Conservation (phyloP, 2,329 filamentous ascomycete genomes). For the Aspergillus ibericus region DNA sequence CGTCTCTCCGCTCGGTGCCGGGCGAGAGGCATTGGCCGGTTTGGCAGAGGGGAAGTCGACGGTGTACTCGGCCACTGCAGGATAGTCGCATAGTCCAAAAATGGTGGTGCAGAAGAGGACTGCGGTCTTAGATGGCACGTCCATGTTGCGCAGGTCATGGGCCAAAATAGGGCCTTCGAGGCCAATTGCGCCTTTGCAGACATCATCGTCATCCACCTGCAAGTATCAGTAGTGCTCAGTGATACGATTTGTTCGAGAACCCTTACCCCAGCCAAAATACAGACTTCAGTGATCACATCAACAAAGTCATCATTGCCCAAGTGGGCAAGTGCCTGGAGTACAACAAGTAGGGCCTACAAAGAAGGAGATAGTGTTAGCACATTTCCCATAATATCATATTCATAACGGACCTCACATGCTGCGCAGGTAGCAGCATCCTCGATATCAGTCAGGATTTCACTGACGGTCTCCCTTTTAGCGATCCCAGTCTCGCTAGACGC, state of each 20-base stretch:
- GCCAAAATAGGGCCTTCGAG: conserved; percentile 57
- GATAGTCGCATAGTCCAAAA: conserved; percentile 54
- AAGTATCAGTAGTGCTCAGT: neutral
- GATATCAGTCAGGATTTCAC: conserved; percentile 28
- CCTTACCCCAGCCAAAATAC: conserved; percentile 35
- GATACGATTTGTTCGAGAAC: neutral
- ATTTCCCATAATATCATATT: neutral
- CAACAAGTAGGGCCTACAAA: conserved; percentile 34
- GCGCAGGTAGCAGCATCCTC: conserved; percentile 29
- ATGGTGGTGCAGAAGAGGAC: conserved; percentile 54
- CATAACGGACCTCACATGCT: conserved; percentile 28
- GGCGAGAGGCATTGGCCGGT: conserved; percentile 34
- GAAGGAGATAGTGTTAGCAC: neutral
- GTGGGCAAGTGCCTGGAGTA: conserved; percentile 46
- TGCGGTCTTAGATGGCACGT: conserved; percentile 51
- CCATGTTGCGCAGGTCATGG: conserved; percentile 51
- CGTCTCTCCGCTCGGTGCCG: conserved; percentile 46
- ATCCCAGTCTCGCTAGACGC: conserved; percentile 6
- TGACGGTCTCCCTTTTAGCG: conserved; percentile 15
- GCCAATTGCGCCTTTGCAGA: conserved; percentile 54
- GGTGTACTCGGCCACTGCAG: conserved; percentile 44
- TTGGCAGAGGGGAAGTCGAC: conserved; percentile 47
- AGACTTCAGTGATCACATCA: conserved; percentile 37
- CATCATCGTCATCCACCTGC: conserved; percentile 54
- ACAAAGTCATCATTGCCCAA: conserved; percentile 48